Conservation (phyloP, 352 stramenopile species). For the Thraustochytrium sp. region DNA sequence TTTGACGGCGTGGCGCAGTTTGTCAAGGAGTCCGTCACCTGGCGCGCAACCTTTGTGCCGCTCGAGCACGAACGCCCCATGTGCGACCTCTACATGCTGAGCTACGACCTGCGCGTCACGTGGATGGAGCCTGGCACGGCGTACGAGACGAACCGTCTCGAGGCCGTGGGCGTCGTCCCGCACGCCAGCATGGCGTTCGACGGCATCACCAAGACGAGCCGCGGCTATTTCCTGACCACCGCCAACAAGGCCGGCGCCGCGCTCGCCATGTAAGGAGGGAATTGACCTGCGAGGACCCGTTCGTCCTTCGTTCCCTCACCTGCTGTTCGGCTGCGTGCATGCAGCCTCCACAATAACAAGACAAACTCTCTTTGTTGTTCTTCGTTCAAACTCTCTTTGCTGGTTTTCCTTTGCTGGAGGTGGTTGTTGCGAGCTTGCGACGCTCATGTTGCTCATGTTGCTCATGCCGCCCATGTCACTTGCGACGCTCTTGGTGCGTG, state of each 20-base stretch:
- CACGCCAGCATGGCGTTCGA: neutral
- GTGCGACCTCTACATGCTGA: neutral
- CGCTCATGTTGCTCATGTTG: too few relatives aligned
- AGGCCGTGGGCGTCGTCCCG: constrained; percentile 12
- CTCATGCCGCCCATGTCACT: too few relatives aligned
- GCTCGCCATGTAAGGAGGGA: neutral
- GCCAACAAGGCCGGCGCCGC: neutral
- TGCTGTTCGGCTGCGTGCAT: too few relatives aligned
- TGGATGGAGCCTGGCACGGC: neutral
- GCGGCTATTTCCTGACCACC: constrained; percentile 18
- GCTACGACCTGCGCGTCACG: neutral
- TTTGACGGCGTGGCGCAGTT: constrained; percentile 13
- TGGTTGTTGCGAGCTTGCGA: too few relatives aligned
- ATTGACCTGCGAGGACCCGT: neutral
- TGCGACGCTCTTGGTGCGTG: too few relatives aligned
- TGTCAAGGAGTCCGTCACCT: constrained; percentile 11
- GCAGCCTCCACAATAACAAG: too few relatives aligned
- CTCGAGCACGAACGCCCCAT: neutral
- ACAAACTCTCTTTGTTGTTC: too few relatives aligned
- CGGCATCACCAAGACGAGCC: neutral
- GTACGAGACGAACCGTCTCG: neutral
- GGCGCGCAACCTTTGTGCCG: neutral
- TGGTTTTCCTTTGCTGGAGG: too few relatives aligned
- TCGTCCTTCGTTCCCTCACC: neutral
- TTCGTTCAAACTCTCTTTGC: too few relatives aligned